A percentile compares a stretch with the other conserved stretches of the same genome.
phyloP scores from a whole-genome alignment of 176 grass and related monocot species.

The Guadua angustifolia region DNA sequence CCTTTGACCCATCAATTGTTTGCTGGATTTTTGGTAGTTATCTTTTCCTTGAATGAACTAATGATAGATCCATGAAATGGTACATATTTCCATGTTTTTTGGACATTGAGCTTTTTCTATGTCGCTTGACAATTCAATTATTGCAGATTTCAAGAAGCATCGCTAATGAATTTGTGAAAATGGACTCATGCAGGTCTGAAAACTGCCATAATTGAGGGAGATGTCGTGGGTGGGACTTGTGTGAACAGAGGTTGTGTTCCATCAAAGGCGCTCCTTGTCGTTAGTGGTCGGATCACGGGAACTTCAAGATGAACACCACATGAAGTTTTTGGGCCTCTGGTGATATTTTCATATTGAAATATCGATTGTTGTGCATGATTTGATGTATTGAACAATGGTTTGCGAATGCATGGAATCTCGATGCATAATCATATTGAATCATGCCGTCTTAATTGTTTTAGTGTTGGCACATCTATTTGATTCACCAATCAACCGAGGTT shows the following conservation, averaged over 20 bases:
- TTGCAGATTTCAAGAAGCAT: slow-evolving; percentile 6
- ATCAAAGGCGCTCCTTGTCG: slow-evolving; percentile 94
- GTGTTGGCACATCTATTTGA: neutral
- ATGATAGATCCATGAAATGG: neutral
- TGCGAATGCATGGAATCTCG: neutral
- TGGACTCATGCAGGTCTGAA: slow-evolving; percentile 65
- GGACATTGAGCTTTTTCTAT: neutral
- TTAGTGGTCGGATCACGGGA: slow-evolving; percentile 94
- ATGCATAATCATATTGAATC: neutral
- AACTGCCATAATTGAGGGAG: slow-evolving; percentile 95
- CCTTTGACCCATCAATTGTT: slow-evolving; percentile 1
- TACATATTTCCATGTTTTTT: neutral
- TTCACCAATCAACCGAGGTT: slow-evolving; percentile 3
- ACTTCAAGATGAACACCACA: slow-evolving; percentile 85
- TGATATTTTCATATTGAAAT: slow-evolving; percentile 34
- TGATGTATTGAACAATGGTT: slow-evolving; percentile 29
- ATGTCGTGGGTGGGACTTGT: slow-evolving; percentile 91
- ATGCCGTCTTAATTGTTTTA: neutral
- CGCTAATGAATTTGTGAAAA: slow-evolving; percentile 12
- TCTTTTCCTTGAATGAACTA: slow-evolving; percentile 1
- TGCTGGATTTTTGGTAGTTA: neutral
- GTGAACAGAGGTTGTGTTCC: slow-evolving; percentile 93
- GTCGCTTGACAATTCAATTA: neutral
- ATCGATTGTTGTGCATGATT: neutral
- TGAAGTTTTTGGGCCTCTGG: slow-evolving; percentile 92